A percentile compares a stretch with the other conserved stretches of the same genome.
Conservation (phyloP, 352 stramenopile species). For the Albugo laibachii region DNA sequence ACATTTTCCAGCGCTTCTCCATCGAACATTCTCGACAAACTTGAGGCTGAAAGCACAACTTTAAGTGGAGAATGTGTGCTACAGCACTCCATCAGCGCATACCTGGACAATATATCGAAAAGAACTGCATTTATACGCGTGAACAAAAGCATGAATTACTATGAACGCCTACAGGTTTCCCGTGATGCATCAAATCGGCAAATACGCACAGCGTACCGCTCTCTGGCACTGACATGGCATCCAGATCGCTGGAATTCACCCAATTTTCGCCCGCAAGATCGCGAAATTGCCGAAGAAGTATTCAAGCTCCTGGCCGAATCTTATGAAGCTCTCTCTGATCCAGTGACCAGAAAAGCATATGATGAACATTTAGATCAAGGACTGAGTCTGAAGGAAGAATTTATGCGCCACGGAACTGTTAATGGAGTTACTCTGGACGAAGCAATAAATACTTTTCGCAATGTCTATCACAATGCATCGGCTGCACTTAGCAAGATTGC, state of each 20-base stretch:
- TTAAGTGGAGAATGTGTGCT: conserved; percentile 57
- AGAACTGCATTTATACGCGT: conserved; percentile 64
- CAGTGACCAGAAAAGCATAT: conserved; percentile 32
- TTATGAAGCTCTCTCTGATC: conserved; percentile 63
- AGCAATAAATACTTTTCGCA: conserved; percentile 55
- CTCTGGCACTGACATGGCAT: conserved; percentile 70
- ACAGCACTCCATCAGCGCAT: conserved; percentile 73
- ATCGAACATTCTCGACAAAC: conserved; percentile 18
- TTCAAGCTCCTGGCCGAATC: conserved; percentile 74
- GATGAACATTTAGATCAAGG: conserved; percentile 32
- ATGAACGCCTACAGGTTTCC: conserved; percentile 53
- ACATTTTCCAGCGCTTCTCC: conserved; percentile 24
- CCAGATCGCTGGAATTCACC: conserved; percentile 50
- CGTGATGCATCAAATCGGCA: conserved; percentile 38
- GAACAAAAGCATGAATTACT: conserved; percentile 69
- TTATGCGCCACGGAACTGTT: conserved; percentile 56
- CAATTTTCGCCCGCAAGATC: conserved; percentile 13
- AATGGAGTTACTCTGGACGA: conserved; percentile 70
- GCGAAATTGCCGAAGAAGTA: conserved; percentile 43
- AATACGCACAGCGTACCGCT: conserved; percentile 57
- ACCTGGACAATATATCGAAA: conserved; percentile 41
- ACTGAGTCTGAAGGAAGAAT: conserved; percentile 40
- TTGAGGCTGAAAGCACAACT: conserved; percentile 16
- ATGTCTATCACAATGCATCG: conserved; percentile 44
- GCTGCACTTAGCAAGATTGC: conserved; percentile 33